Conservation (phyloP, 306 rosid species). For the Inga leiocalycina region DNA sequence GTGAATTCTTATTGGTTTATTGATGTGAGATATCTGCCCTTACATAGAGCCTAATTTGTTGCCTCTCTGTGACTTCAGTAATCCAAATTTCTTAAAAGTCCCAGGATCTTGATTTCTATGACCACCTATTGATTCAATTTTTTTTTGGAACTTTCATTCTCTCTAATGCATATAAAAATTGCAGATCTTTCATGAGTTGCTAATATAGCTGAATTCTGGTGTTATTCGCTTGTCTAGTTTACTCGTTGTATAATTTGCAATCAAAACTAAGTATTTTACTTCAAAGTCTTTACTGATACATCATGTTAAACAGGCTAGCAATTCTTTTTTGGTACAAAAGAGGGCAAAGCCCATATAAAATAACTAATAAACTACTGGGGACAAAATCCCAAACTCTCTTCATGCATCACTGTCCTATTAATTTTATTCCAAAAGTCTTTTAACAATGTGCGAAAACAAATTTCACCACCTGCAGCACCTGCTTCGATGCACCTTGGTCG, state of each 20-base stretch:
- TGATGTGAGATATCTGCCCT: not conserved
- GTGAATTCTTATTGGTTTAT: not conserved
- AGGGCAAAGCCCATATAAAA: too few species aligned
- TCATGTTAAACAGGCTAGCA: too few species aligned
- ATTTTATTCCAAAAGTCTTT: not conserved
- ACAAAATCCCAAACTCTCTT: too few species aligned
- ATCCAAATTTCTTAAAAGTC: not conserved
- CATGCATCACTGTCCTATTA: too few species aligned
- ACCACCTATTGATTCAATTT: not conserved
- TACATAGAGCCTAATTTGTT: not conserved
- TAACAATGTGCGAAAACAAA: not conserved
- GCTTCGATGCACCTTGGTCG: not conserved
- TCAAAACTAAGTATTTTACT: too few species aligned
- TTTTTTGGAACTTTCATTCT: not conserved
- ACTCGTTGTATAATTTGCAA: too few species aligned
- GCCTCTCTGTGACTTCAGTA: not conserved
- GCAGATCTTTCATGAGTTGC: not conserved
- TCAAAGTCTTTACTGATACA: too few species aligned
- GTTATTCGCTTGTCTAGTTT: not conserved
- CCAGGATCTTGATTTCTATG: not conserved
- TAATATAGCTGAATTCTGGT: slow-evolving; percentile 13
- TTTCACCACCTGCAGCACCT: not conserved
- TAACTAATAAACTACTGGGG: too few species aligned
- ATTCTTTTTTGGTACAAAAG: too few species aligned
- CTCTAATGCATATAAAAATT: not conserved